Base-by-base conservation (phyloP, 768 basidiomycete species). In the Kwoniella sp. region DNA sequence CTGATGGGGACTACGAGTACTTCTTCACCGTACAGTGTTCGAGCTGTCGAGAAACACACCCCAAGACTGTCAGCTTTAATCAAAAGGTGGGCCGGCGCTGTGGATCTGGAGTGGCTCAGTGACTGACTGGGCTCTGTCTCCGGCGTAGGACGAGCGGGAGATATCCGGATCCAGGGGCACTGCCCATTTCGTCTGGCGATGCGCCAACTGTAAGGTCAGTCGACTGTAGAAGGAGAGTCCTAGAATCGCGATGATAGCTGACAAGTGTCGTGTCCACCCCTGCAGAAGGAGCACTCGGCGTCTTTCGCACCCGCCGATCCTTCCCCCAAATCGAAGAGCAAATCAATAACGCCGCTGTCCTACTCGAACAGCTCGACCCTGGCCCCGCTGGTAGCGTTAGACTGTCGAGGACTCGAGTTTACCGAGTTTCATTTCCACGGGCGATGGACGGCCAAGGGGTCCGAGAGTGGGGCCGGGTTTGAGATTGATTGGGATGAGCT, bases 221-320 rank as follows among this genome's bases (percentile, higher is more conserved):
- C 11, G 12, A 10, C 19, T 36, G 5, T 6, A n/a, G 34, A 36
- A 36, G 34, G 34, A 15, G 19, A 7, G 5, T 15, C 15, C 34
- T 8, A 34, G 19, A 39, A 9, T 39, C 20, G 38, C n/a, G n/a
- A n/a, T n/a, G n/a, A n/a, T n/a, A n/a, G n/a, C n/a, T n/a, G n/a
- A n/a, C n/a, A n/a, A n/a, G n/a, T n/a, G n/a, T n/a, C n/a, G n/a
- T 22, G 14, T 22, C 10, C 20, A 23, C 22, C 41, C 11, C 15
- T 10, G n/a, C 56, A 74, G 73, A 70, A 65, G 61, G 70, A 74
- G 53, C 69, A 72, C 53, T 71, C 73, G 9, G 70, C 73, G 2
- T 64, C 59, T 25, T 67, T 74, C 48, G 45, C 63, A 26, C 62
- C 71, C 5, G 53, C 65, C 3, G 38, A 57, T n/a, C 60, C 67